Evolutionary conservation across 345 rosid genomes (phyloP), one percentile per base, ranked within the genome.

Genomic region (Salix suchowensis): DNA sequence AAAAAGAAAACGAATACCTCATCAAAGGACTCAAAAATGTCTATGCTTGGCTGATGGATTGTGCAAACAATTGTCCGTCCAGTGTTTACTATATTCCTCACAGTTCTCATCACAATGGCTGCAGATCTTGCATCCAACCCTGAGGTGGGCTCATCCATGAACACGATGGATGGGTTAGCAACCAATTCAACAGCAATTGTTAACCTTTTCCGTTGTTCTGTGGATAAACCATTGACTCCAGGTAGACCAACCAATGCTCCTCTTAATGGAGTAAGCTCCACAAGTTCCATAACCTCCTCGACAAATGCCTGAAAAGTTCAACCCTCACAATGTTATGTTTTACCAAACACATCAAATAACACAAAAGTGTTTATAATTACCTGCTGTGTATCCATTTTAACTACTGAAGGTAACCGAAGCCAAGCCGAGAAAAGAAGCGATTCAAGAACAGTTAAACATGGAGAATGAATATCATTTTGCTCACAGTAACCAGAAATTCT

Each of bases 91-190:
- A 91, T 93, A 77, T 96, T 96, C 82, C 98, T 96, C 64, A 96
- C 99, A 75, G 99, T 96, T 85, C 99, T 89, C 99, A 96, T 96
- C 71, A 96, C 99, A 81, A 93, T 96, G 72, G 99, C 99, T 60
- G 99, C 99, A 80, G 98, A 88, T 74, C 99, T 88, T 70, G 99
- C 99, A 85, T 96, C 99, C 81, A 96, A 81, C 44, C 99, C 97
- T 42, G 99, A 91, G 2, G 99, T 96, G 72, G 99, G 99, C 85
- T 96, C 99, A 67, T 96, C 99, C 97, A 96, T 96, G 83, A 93
- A 96, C 67, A 96, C 95, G 75, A 96, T 88, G 42, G 97, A 96
- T 79, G 99, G 99, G 77, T 96, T 96, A 66, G 98, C 99, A 44
- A 96, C 97, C 83, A 96, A 78, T 81, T 96, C 99, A 64, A 93